Conservation (phyloP, 352 stramenopile species). For the Globisporangium perplexum region DNA sequence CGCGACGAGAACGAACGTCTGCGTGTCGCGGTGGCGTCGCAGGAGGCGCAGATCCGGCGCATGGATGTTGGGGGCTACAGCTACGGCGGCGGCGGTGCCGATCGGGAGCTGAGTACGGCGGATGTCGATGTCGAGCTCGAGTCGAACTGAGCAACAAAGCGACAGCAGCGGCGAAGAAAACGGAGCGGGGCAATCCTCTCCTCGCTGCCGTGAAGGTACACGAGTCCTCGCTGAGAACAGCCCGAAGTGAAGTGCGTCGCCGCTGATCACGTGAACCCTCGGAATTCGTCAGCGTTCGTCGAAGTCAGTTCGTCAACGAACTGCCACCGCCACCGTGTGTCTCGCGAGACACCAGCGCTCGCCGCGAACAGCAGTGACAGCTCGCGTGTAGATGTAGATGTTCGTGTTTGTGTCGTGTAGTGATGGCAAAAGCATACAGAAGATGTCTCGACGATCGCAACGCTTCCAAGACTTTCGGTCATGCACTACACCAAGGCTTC, state of each 20-base stretch:
- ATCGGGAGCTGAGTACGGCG: neutral
- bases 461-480: too few relatives aligned
- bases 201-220: neutral
- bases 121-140: neutral
- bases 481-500: too few relatives aligned
- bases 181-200: neutral
- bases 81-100: conserved; percentile 5
- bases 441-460: too few relatives aligned
- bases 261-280: neutral
- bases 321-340: too few relatives aligned
- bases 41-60: conserved; percentile 38
- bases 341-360: too few relatives aligned
- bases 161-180: neutral
- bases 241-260: neutral
- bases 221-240: neutral
- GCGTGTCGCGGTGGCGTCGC: conserved; percentile 26
- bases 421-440: too few relatives aligned
- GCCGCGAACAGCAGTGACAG: too few relatives aligned
- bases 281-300: neutral
- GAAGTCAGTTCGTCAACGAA: too few relatives aligned
- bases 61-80: conserved; percentile 21
- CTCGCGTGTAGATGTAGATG: too few relatives aligned
- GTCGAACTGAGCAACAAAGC: neutral
- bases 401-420: too few relatives aligned
- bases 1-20: conserved; percentile 42